A percentile compares a stretch with the other conserved stretches of the same genome.
Conservation (phyloP, 495 filamentous ascomycete species). For the Penicillium bovifimosum region DNA sequence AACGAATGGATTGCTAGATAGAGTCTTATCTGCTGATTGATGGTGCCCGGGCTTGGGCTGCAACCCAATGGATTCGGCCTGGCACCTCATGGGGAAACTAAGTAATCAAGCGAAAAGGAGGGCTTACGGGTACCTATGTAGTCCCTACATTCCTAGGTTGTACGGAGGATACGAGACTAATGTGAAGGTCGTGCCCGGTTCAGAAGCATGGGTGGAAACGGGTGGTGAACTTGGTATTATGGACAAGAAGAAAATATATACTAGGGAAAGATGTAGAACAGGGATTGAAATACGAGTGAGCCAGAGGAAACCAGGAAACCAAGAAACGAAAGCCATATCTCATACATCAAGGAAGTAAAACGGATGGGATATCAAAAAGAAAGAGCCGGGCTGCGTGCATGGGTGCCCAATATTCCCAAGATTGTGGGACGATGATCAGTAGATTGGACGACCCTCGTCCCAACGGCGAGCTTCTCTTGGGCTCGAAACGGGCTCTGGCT, state of each 20-base stretch:
- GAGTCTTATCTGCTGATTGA: too few relatives aligned
- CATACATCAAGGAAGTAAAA: slow-evolving; percentile 8
- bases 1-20: too few relatives aligned
- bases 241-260: slow-evolving; percentile 14
- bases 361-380: slow-evolving; percentile 15
- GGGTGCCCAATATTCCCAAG: slow-evolving; percentile 1
- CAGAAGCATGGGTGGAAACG: not conserved
- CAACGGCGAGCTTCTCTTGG: slow-evolving; percentile 44
- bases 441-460: slow-evolving; percentile 62
- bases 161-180: too few relatives aligned
- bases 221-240: not conserved
- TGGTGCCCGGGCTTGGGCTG: too few relatives aligned
- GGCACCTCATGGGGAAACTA: too few relatives aligned
- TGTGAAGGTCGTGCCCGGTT: not conserved
- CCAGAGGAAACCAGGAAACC: not conserved
- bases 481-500: slow-evolving; percentile 20
- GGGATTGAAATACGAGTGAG: not conserved
- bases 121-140: too few relatives aligned
- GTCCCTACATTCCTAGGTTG: too few relatives aligned
- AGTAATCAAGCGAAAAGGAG: too few relatives aligned
- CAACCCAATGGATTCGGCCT: too few relatives aligned
- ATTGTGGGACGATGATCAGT: slow-evolving; percentile 34
- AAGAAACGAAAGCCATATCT: slow-evolving; percentile 8
- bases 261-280: slow-evolving; percentile 1
- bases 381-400: slow-evolving; percentile 8